Evolutionary conservation across 495 filamentous ascomycete genomes (phyloP), one percentile per base, ranked within the genome.

Genomic region (Penicillium pulvis): DNA sequence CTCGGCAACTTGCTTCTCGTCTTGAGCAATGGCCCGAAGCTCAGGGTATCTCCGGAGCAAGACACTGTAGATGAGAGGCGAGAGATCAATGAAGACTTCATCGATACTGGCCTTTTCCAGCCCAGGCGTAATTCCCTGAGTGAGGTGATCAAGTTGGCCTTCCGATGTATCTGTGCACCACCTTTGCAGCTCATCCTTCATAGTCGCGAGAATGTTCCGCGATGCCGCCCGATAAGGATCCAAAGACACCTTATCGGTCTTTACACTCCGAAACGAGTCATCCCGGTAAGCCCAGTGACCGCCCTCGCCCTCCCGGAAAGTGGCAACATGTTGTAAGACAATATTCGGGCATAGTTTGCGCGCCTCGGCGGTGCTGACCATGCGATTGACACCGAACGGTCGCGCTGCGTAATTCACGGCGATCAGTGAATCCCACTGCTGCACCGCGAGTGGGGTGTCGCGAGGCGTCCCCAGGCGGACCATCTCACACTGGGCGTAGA

Each of bases 401-500:
- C 94, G 84, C 10, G 94, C 92, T 1, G 94, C 88, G 67, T 98
- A 98, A 71, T 98, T 98, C 68, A 98, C 86, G 6, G 94, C 94
- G 55, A 98, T 98, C 17, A 98, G 81, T 16, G 90, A 93, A 72
- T 84, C 79, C 84, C 84, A 81, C 58, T 80, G 75, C 52, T 93
- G 92, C n/a, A 98, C 94, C 2, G 94, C 94, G 33, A 98, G 81
- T 6, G 94, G 94, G 50, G 84, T 81, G 39, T 90, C 83, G 56
- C 89, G 85, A 39, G 88, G 75, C 11, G 90, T 80, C 11, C 84
- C 87, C 36, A 97, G 79, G 8, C 95, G 87, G 4, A 95, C 86
- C 81, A 90, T 92, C 72, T 98, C 94, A 62, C 89, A 96, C 81
- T 98, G 94, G 4, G 95, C 94, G 65, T 98, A 98, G 74, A 98